Percentiles rank a stretch among this genome's conserved stretches.
Evolutionary conservation across 805 yeast species (phyloP).

Genomic region (Ogataea populi-albae): DNA sequence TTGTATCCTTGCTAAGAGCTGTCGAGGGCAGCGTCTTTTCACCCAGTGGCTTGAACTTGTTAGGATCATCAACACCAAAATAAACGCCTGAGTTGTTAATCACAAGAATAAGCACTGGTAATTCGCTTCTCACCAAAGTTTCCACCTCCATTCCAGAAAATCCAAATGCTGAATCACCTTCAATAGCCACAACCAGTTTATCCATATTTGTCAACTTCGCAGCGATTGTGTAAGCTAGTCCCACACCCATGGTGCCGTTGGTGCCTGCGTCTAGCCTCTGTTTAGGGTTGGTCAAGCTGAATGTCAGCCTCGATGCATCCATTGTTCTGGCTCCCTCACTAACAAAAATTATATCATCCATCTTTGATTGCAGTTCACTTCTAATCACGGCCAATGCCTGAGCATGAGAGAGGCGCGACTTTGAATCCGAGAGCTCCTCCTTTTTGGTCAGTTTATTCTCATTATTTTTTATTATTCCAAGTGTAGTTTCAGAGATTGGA

Average conservation of each 20-base stretch:
- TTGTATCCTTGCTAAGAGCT: constrained; percentile 52
- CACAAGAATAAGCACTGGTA: constrained; percentile 57
- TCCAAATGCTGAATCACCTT: constrained; percentile 79
- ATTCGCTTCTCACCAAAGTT: constrained; percentile 53
- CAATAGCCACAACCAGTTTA: constrained; percentile 52
- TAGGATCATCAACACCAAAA: constrained; percentile 49
- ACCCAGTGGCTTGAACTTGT: constrained; percentile 15
- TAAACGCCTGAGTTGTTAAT: constrained; percentile 75
- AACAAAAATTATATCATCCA: constrained; percentile 40
- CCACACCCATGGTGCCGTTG: constrained; percentile 77
- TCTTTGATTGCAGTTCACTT: constrained; percentile 33
- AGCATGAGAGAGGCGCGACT: constrained; percentile 44
- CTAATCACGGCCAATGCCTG: constrained; percentile 51
- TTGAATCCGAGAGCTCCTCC: constrained; percentile 22
- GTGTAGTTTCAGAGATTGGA: constrained; percentile 26
- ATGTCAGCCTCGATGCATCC: constrained; percentile 66
- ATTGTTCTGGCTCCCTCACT: constrained; percentile 78
- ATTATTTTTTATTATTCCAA: constrained; percentile 30
- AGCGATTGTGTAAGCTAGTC: constrained; percentile 67
- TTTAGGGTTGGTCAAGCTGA: constrained; percentile 50
- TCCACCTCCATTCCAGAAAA: constrained; percentile 73
- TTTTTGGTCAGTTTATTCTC: constrained; percentile 33
- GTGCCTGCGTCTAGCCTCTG: constrained; percentile 70
- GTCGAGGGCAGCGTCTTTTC: constrained; percentile 49
- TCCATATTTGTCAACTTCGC: constrained; percentile 46